phyloP scores from a whole-genome alignment of 108 stramenopile genomes.

The Stephanodiscus triporus region DNA sequence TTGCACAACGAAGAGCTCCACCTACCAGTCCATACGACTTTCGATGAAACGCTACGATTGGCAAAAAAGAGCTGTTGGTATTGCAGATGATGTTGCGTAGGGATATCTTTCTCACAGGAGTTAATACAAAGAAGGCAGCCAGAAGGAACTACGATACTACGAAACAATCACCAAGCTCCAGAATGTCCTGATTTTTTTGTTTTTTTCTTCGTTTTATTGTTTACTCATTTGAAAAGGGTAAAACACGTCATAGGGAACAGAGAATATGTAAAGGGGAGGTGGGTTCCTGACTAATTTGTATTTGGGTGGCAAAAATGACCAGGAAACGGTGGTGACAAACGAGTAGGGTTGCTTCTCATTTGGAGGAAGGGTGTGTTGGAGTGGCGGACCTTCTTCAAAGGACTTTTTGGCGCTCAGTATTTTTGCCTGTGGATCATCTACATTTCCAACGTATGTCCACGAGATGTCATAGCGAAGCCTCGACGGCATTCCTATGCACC shows the following conservation, averaged over 20 bases:
- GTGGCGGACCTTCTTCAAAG: slow-evolving; percentile 25
- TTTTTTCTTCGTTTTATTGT: too few relatives aligned
- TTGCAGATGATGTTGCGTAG: too few relatives aligned
- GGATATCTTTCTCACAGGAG: too few relatives aligned
- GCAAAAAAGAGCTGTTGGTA: too few relatives aligned
- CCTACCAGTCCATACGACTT: too few relatives aligned
- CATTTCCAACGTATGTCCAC: slow-evolving; percentile 52
- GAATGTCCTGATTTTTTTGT: too few relatives aligned
- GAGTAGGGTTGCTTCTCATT: slow-evolving; percentile 35
- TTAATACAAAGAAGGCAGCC: too few relatives aligned
- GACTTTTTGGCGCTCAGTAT: slow-evolving; percentile 46
- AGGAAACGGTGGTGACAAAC: slow-evolving; percentile 44
- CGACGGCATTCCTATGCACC: slow-evolving; percentile 41
- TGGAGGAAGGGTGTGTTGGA: slow-evolving; percentile 18
- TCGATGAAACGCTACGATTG: too few relatives aligned
- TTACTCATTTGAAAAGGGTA: slow-evolving; percentile 47
- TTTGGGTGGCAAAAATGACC: slow-evolving; percentile 24
- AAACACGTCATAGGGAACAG: slow-evolving; percentile 53
- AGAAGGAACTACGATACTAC: too few relatives aligned
- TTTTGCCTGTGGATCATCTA: slow-evolving; percentile 51
- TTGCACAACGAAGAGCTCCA: too few relatives aligned
- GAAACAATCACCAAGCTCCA: too few relatives aligned
- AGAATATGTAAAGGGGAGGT: slow-evolving; percentile 31
- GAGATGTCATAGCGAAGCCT: slow-evolving; percentile 35
- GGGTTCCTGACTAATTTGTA: slow-evolving; percentile 29